These are phyloP conservation scores for Lasiosphaeriaceae sp. DNA, from an alignment of 495 filamentous ascomycete genomes.

Conservation along the genomic window DNA sequence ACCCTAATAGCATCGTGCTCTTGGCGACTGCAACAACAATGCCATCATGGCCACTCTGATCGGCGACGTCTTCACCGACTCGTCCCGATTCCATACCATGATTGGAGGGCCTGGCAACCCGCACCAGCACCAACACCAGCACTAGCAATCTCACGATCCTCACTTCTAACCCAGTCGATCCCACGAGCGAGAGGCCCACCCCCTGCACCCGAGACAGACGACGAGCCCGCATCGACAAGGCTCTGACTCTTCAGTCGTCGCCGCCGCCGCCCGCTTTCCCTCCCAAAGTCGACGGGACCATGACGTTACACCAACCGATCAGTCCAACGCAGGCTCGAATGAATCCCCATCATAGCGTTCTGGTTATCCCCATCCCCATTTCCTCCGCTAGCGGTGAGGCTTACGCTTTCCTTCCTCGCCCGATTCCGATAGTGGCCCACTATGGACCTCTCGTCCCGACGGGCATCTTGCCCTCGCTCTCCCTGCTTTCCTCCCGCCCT, in stretches of 20 bases:
- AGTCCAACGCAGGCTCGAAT: too few species aligned
- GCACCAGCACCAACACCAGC: slow-evolving; percentile 8
- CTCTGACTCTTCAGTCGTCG: slow-evolving; percentile 20
- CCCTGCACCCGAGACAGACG: slow-evolving; percentile 20
- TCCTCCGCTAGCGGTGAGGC: slow-evolving; percentile 29
- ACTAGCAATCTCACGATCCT: slow-evolving; percentile 36
- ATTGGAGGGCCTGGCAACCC: slow-evolving; percentile 32
- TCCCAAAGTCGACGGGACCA: slow-evolving; percentile 8
- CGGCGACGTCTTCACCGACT: slow-evolving; percentile 44
- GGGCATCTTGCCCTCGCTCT: slow-evolving; percentile 13
- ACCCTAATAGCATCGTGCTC: slow-evolving; percentile 18
- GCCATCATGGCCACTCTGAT: slow-evolving; percentile 46
- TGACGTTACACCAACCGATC: slow-evolving; percentile 5
- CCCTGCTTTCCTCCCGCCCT: slow-evolving; percentile 8
- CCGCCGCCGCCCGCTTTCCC: slow-evolving; percentile 10
- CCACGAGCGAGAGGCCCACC: slow-evolving; percentile 33
- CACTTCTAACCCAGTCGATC: slow-evolving; percentile 38
- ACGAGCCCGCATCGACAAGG: slow-evolving; percentile 30
- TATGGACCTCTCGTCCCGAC: slow-evolving; percentile 16
- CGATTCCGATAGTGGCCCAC: slow-evolving; percentile 42
- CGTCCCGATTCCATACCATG: slow-evolving; percentile 44
- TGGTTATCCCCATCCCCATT: too few species aligned
- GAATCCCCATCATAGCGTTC: too few species aligned
- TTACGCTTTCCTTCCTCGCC: slow-evolving; percentile 57
- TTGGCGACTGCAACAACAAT: slow-evolving; percentile 18